Percentiles rank a stretch among this genome's conserved stretches.
Conservation (phyloP, 2,329 filamentous ascomycete species). For the Dactylella cylindrospora region DNA sequence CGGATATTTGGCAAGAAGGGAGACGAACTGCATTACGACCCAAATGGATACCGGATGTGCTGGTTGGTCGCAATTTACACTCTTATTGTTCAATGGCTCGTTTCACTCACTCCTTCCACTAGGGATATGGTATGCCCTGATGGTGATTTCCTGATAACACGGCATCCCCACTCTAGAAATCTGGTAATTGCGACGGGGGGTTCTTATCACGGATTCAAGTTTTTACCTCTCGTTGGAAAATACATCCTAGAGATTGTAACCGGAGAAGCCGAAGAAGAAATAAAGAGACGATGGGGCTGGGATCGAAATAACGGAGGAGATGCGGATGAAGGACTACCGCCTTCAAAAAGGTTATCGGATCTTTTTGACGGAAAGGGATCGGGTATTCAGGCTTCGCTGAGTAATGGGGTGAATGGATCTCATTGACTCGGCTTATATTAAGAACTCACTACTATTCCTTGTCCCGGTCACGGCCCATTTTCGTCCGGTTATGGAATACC, state of each 20-base stretch:
- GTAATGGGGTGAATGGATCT: too few species aligned
- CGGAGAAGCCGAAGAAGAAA: slow-evolving; percentile 53
- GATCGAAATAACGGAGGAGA: slow-evolving; percentile 54
- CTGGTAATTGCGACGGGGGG: slow-evolving; percentile 65
- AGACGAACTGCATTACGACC: background rate
- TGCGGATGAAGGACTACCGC: slow-evolving; percentile 10
- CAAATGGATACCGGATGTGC: background rate
- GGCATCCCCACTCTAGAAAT: slow-evolving; percentile 57
- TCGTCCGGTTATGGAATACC: too few species aligned
- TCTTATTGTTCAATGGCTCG: background rate
- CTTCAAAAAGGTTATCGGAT: background rate
- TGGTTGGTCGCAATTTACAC: slow-evolving; percentile 50
- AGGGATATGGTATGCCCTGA: slow-evolving; percentile 52
- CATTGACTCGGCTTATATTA: too few species aligned
- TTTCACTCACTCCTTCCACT: background rate
- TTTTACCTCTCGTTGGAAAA: slow-evolving; percentile 64
- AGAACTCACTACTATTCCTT: too few species aligned
- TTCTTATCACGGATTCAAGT: slow-evolving; percentile 67
- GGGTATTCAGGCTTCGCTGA: too few species aligned
- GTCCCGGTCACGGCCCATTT: too few species aligned
- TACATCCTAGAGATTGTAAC: slow-evolving; percentile 60
- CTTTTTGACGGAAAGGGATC: too few species aligned
- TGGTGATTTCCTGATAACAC: slow-evolving; percentile 61
- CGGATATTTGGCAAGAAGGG: slow-evolving; percentile 4
- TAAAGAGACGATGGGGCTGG: slow-evolving; percentile 56